phyloP scores from a whole-genome alignment of 2,329 filamentous ascomycete species.

The Penicillium hesseltinei region DNA sequence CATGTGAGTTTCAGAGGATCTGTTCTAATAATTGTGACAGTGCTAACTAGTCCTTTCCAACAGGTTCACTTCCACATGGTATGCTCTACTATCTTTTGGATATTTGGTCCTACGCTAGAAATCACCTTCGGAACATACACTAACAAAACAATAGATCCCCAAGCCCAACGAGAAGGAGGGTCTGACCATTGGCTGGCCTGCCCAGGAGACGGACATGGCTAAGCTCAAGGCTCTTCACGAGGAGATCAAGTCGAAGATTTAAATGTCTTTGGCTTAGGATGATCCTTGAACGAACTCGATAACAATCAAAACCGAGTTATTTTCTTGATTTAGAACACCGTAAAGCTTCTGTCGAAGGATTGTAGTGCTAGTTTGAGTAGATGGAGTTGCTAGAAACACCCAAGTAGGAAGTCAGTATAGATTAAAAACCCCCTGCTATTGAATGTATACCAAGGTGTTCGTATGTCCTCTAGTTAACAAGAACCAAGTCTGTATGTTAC shows the following conservation, averaged over 20 bases:
- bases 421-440: background rate
- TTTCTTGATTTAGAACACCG: background rate
- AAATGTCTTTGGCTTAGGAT: slow-evolving; percentile 21
- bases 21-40: background rate
- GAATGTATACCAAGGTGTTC: background rate
- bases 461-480: slow-evolving; percentile 13
- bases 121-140: background rate
- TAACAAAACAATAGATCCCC: slow-evolving; percentile 64
- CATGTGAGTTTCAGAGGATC: slow-evolving; percentile 62
- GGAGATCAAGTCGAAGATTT: slow-evolving; percentile 89
- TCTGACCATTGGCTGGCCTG: slow-evolving; percentile 76
- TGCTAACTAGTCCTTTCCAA: slow-evolving; percentile 3
- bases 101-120: background rate
- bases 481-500: slow-evolving; percentile 12
- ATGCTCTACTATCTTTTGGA: slow-evolving; percentile 30
- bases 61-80: slow-evolving; percentile 94
- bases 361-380: too few relatives aligned
- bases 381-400: background rate
- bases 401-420: background rate
- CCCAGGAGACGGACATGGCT: slow-evolving; percentile 73
- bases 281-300: background rate
- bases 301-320: background rate
- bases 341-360: background rate
- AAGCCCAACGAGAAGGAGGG: slow-evolving; percentile 86
- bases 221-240: slow-evolving; percentile 75